A percentile compares a stretch with the other conserved stretches of the same genome.
phyloP scores from a whole-genome alignment of 208 protist species.

The Phytomonas serpens region DNA sequence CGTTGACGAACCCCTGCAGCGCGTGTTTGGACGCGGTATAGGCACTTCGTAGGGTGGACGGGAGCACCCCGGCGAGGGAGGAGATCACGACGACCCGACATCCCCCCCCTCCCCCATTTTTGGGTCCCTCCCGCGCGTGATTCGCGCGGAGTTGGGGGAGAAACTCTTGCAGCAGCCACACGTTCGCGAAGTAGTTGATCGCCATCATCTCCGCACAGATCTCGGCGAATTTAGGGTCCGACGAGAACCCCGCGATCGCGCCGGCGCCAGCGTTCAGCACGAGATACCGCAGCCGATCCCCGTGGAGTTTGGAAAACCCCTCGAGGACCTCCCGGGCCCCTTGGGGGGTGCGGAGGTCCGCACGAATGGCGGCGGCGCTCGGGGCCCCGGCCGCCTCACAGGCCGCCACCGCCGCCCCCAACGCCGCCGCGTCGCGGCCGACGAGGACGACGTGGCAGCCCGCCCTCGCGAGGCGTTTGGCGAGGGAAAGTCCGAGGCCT shows the following conservation, averaged over 20 bases:
- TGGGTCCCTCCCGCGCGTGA: no score
- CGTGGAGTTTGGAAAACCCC: neutral
- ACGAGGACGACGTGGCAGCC: constrained; percentile 64
- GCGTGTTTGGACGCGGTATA: constrained; percentile 85
- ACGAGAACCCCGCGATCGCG: constrained; percentile 61
- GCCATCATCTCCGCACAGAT: constrained; percentile 68
- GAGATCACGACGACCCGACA: constrained; percentile 68
- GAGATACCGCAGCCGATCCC: constrained; percentile 37
- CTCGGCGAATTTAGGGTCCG: constrained; percentile 31
- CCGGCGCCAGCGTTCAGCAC: constrained; percentile 79
- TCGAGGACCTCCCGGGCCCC: constrained; percentile 24
- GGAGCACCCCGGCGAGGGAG: constrained; percentile 69
- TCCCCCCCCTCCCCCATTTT: no score
- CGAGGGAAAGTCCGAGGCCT: constrained; percentile 66
- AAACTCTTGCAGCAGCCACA: constrained; percentile 60
- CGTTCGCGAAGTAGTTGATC: constrained; percentile 85
- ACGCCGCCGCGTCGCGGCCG: constrained; percentile 40
- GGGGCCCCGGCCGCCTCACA: constrained; percentile 42
- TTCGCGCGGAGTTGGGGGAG: constrained; percentile 38
- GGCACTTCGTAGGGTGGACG: constrained; percentile 59
- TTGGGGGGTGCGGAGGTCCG: constrained; percentile 47
- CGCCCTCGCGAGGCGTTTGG: constrained; percentile 36
- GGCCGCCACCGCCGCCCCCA: constrained; percentile 22
- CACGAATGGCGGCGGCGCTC: constrained; percentile 36
- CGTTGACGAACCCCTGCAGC: constrained; percentile 84